These are phyloP conservation scores for Olyra latifolia DNA, from an alignment of 176 grass and related monocot species.

Conservation along the genomic window DNA sequence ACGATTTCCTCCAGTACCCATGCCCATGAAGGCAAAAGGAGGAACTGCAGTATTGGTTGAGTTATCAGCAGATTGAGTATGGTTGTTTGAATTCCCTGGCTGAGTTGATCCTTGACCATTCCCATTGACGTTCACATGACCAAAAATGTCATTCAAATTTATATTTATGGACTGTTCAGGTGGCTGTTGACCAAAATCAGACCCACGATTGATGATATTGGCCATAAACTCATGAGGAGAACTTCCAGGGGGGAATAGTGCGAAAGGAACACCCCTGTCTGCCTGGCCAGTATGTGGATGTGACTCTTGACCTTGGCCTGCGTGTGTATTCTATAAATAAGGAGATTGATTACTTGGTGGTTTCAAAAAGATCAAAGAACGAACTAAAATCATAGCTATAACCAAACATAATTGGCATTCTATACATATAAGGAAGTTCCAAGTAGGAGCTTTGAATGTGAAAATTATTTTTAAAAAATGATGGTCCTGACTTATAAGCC, in stretches of 20 bases:
- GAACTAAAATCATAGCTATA: background rate
- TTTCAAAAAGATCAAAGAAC: background rate
- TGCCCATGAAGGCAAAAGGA: slow-evolving; percentile 27
- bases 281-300: slow-evolving; percentile 25
- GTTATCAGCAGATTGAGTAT: slow-evolving; percentile 28
- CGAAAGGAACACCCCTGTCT: slow-evolving; percentile 43
- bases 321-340: slow-evolving; percentile 38
- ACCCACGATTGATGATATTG: slow-evolving; percentile 43
- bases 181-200: slow-evolving; percentile 45
- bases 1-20: slow-evolving; percentile 21
- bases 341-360: background rate
- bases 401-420: background rate
- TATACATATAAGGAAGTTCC: slow-evolving; percentile 2
- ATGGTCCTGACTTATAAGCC: background rate
- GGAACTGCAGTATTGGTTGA: slow-evolving; percentile 31
- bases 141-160: slow-evolving; percentile 51
- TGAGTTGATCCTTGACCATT: slow-evolving; percentile 35
- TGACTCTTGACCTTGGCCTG: slow-evolving; percentile 36
- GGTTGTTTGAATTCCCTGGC: slow-evolving; percentile 18
- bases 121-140: slow-evolving; percentile 24
- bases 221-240: slow-evolving; percentile 47
- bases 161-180: slow-evolving; percentile 41
- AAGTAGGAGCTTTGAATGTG: background rate
- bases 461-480: background rate
- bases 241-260: slow-evolving; percentile 45